Conservation (phyloP, 768 basidiomycete genomes). For the Agrocybe praecox region DNA sequence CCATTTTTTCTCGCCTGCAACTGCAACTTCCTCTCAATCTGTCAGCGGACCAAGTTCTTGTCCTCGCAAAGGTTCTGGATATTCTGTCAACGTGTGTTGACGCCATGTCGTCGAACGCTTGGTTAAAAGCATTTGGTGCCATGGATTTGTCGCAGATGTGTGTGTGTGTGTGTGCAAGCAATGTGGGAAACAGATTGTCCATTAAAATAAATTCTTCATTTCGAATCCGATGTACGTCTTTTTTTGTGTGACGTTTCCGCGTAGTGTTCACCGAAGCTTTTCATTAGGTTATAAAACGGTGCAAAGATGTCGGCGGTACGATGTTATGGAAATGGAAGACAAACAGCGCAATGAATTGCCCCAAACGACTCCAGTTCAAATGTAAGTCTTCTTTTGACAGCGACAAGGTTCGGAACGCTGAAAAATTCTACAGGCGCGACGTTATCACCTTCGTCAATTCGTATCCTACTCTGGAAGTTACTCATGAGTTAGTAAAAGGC, state of each 20-base stretch:
- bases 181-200: conserved; percentile 98
- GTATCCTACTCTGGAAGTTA: conserved; percentile 94
- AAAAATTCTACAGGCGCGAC: conserved; percentile 65
- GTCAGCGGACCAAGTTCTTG: conserved; percentile 85
- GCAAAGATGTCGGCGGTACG: conserved; percentile 81
- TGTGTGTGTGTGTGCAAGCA: conserved; percentile 98
- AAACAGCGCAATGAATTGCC: conserved; percentile 80
- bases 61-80: conserved; percentile 90
- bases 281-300: conserved; percentile 79
- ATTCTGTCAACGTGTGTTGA: conserved; percentile 94
- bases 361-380: conserved; percentile 82
- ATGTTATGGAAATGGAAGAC: conserved; percentile 99
- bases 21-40: conserved; percentile 92
- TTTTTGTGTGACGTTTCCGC: background rate
- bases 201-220: conserved; percentile 95
- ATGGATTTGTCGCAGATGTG: conserved; percentile 99
- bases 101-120: conserved; percentile 97
- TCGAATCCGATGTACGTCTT: conserved; percentile 78
- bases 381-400: conserved; percentile 60
- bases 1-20: conserved; percentile 94
- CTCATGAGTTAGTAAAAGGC: conserved; percentile 82
- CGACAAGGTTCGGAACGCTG: conserved; percentile 6
- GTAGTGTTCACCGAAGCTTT: conserved; percentile 1
- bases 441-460: conserved; percentile 96
- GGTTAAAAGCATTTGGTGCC: conserved; percentile 90